phyloP scores from a whole-genome alignment of 148 eudicot species.

The Chenopodium formosanum region DNA sequence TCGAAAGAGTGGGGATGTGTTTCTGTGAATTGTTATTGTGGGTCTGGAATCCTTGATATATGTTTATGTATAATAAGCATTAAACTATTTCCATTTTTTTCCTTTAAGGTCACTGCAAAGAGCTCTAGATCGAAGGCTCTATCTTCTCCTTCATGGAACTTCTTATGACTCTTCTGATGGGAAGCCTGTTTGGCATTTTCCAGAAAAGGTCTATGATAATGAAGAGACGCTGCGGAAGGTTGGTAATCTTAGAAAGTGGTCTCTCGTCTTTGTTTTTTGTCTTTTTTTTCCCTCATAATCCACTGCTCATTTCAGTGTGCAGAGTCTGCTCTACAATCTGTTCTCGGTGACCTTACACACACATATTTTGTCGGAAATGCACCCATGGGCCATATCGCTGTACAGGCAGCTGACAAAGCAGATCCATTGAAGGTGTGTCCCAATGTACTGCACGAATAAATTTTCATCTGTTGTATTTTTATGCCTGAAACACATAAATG shows the following conservation, averaged over 20 bases:
- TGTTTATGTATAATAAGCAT: not conserved
- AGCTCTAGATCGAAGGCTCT: slow-evolving; percentile 91
- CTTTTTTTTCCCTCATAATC: not conserved
- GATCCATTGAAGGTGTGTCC: slow-evolving; percentile 49
- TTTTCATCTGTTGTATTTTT: not conserved
- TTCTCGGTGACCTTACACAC: slow-evolving; percentile 74
- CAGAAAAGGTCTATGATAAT: slow-evolving; percentile 77
- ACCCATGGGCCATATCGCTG: slow-evolving; percentile 78
- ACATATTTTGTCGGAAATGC: slow-evolving; percentile 95
- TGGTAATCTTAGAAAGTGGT: slow-evolving; percentile 24
- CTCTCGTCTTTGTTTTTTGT: not conserved
- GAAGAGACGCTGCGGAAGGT: slow-evolving; percentile 91
- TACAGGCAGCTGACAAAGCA: slow-evolving; percentile 44
- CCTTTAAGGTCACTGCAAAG: slow-evolving; percentile 78
- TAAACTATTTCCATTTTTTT: not conserved
- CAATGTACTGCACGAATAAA: not conserved
- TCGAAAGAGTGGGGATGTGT: not conserved
- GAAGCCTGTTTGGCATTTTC: slow-evolving; percentile 86
- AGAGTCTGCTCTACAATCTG: slow-evolving; percentile 69
- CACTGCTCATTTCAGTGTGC: slow-evolving; percentile 61
- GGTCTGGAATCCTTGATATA: not conserved
- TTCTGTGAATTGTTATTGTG: not conserved
- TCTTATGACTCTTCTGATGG: slow-evolving; percentile 51
- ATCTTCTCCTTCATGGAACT: slow-evolving; percentile 73
- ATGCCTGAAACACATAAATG: not conserved